Evolutionary conservation across 2,329 filamentous ascomycete genomes (phyloP), one percentile per base, ranked within the genome.

Genomic region (Dactylonectria macrodidyma): DNA sequence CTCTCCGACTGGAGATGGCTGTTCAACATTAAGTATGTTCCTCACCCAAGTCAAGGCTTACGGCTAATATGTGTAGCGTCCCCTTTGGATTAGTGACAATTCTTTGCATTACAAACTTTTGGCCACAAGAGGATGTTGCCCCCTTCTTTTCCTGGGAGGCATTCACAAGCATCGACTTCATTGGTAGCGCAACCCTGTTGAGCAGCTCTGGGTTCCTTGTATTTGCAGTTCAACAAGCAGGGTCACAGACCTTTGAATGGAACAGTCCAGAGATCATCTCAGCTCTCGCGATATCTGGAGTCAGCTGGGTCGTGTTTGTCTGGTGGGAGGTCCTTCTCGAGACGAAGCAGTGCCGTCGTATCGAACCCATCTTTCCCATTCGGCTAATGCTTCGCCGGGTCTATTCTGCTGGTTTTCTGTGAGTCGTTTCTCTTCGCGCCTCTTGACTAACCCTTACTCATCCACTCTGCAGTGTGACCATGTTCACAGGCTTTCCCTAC

Each of bases 21-120:
- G 46, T 91, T 91, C 76, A 87, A 87, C 76, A 86, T 90, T 76
- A 91, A 91, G 88, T 90, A 78, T 52, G 84, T 71, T 9, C 11
- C 14, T 24, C 7, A 19, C 3, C 5, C 33, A 33, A 14, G 30
- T 11, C 22, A 9, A 67, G 14, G 22, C 6, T 30, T 24, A 34
- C 19, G 57, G 24, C 65, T 77, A 62, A 75, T 67, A 33, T 8
- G 8, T n/a, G 10, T 62, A 88, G 86, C 69, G 81, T 88, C 24
- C 87, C 87, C 0, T 84, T 85, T 69, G 86, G 86, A 1, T 73
- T 84, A 2, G 71, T 84, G 11, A 82, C 84, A 3, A 81, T 88
- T n/a, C 71, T 83, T 16, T 81, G 81, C 5, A 82, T 89, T 3
- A 81, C 84, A n/a, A 80, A 82, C 60, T 80, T 83, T 48, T 87